Base-by-base conservation (phyloP, 306 rosid species). In the Canavalia gladiata region DNA sequence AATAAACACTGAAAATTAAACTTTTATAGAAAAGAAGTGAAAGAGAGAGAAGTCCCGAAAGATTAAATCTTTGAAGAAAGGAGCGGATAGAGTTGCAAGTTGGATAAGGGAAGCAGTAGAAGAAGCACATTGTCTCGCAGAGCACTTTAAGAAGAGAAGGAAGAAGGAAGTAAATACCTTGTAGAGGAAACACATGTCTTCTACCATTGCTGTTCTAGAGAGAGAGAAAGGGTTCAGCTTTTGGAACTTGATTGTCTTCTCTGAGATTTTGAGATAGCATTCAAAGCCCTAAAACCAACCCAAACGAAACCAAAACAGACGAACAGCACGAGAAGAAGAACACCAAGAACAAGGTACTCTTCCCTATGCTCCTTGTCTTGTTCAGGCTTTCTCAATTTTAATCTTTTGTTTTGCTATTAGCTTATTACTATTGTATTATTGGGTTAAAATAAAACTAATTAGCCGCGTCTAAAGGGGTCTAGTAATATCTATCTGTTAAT, bases 131-230 rank as follows among this genome's bases (percentile, higher is more conserved):
- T 63, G 64, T 49, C 57, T 18, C 49, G 72, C 12, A 79, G 18
- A 85, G 74, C 4, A 39, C 25, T 18, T 18, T 18, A 18, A 18
- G 25, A 18, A 18, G 25, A 72, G 72, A 57, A 46, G 50, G 55
- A 56, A 31, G 11, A 62, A 80, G 52, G 49, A 0, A 76, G 64
- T 12, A 74, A 79, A 82, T 60, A 95, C 99, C 99, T 95, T 92
- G 88, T 84, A 87, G 86, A 84, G 64, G 82, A 92, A 89, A 66
- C 87, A 90, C 85, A 85, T 76, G 76, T 79, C 81, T 85, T 81
- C 97, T 10, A 88, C 93, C 99, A 95, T 94, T 47, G 88, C 65
- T 84, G 68, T 34, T 64, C 71, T 45, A 64, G 60, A 68, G 80
- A 75, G 11, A 41, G 49, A 49, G 34, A 75, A 47, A 77, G n/a